Percentiles rank a stretch among this genome's conserved stretches.
These are phyloP conservation scores for Canavalia ensiformis DNA, from an alignment of 306 rosid genomes.

Conservation along the genomic window DNA sequence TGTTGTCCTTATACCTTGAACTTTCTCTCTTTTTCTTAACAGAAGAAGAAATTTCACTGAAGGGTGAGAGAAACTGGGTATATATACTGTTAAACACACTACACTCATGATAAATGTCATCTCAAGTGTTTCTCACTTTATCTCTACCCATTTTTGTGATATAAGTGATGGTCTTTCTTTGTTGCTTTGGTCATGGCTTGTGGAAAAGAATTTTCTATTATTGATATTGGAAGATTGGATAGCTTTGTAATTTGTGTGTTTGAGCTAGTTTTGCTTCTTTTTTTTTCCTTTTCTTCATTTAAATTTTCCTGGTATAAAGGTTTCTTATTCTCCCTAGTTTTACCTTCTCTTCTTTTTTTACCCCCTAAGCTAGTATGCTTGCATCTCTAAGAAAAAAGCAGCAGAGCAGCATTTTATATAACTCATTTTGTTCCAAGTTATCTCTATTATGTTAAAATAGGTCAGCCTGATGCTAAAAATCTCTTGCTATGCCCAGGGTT, in stretches of 20 bases:
- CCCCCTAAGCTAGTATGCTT: neutral
- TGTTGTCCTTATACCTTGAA: neutral
- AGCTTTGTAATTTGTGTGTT: neutral
- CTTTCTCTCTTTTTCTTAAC: neutral
- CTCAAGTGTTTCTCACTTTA: neutral
- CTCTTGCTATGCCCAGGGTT: slow-evolving; percentile 5
- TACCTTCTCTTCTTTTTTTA: neutral
- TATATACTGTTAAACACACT: neutral
- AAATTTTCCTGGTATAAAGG: neutral
- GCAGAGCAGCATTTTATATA: neutral
- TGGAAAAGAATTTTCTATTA: neutral
- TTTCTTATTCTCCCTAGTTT: slow-evolving; percentile 9
- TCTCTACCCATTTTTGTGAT: neutral
- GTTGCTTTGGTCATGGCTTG: neutral
- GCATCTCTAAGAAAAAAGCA: neutral
- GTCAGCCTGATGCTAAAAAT: neutral
- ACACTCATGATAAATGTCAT: neutral
- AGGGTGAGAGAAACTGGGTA: neutral
- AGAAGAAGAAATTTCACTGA: neutral
- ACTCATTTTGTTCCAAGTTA: neutral
- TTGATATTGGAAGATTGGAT: neutral
- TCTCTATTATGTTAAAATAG: slow-evolving; percentile 13
- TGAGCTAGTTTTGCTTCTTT: neutral
- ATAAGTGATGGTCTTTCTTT: slow-evolving; percentile 1
- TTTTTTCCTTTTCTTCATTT: neutral